Percentiles rank a stretch among this genome's conserved stretches.
Evolutionary conservation across 768 basidiomycete genomes (phyloP).

Genomic region (Termitomyces sp.): DNA sequence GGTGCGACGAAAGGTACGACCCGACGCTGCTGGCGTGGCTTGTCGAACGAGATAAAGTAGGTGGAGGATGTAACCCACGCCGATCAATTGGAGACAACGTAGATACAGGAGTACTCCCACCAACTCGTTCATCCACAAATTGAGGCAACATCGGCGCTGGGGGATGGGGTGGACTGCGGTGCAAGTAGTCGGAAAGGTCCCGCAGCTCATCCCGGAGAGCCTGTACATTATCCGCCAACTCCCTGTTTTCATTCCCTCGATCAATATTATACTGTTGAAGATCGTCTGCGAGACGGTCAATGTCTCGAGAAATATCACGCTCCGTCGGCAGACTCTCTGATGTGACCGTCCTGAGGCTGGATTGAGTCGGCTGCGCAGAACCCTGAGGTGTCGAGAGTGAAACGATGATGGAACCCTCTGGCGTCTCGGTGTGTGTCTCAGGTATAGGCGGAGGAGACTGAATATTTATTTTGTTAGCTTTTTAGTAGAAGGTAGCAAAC

Average conservation of each 20-base stretch:
- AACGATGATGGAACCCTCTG: conserved; percentile 37
- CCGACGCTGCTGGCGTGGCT: conserved; percentile 41
- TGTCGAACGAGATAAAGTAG: conserved; percentile 34
- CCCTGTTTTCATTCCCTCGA: conserved; percentile 62
- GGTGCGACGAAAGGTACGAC: conserved; percentile 42
- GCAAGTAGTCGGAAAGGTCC: conserved; percentile 58
- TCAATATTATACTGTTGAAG: conserved; percentile 52
- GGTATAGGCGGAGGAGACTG: conserved; percentile 4
- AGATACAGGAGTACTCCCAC: conserved; percentile 34
- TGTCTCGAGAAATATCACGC: conserved; percentile 48
- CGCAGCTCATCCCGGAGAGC: conserved; percentile 69
- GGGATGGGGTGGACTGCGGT: conserved; percentile 22
- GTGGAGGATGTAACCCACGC: conserved; percentile 24
- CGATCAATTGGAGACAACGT: conserved; percentile 27
- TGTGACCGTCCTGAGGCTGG: conserved; percentile 30
- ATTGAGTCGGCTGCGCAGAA: conserved; percentile 33
- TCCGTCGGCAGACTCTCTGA: conserved; percentile 46
- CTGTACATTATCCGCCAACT: conserved; percentile 64
- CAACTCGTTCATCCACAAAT: conserved; percentile 42
- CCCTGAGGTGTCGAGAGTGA: conserved; percentile 41
- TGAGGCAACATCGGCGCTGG: conserved; percentile 13
- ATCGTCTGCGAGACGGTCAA: conserved; percentile 54
- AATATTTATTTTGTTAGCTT: conserved; percentile 3
- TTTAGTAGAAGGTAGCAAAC: neutral
- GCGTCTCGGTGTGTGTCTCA: conserved; percentile 32